Evolutionary conservation across 1,284 basidiomycete species (phyloP), one percentile per base, ranked within the genome.

Genomic region (Boletus mariae): DNA sequence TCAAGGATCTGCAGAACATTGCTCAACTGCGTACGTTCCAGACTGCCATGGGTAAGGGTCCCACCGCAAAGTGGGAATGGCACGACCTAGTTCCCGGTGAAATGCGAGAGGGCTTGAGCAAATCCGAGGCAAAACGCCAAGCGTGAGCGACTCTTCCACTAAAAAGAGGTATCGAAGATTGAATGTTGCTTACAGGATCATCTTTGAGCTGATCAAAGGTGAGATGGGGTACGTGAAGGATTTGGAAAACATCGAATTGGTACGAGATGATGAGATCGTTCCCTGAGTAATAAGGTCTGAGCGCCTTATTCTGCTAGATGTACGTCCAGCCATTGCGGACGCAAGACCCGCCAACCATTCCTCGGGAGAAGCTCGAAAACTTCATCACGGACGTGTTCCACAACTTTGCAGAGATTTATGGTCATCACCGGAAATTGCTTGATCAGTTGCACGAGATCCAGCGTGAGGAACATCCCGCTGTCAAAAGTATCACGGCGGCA

Each of bases 171-270:
- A 7, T 17, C 17, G 2, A n/a, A 37, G 45, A 20, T 28, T 17
- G 12, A 53, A 47, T 20, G 4, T 35, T 49, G 28, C 49, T 43
- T 57, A 31, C 57, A 94, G 92, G 41, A 84, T 91, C 59, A 95
- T 98, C 47, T 96, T 95, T 64, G 96, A 99, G 72, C 75, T 98
- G 46, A 96, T 99, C 66, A 90, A 95, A 65, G 91, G 90, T 54
- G 96, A 99, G 73, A 95, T 96, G 87, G 84, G 87, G 49, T 98
- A 98, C 68, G 90, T 97, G 11, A 87, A 86, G 53, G 97, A 99
- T 75, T 73, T 99, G 28, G 90, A 95, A 65, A 87, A 90, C 51
- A 88, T 98, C 53, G 89, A 93, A 56, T 79, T 57, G 55, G 52
- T 61, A 63, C 31, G 55, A 50, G n/a, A 38, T 52, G 41, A 44